Conservation (phyloP, 495 filamentous ascomycete genomes). For the Aspergillus nidulans region DNA sequence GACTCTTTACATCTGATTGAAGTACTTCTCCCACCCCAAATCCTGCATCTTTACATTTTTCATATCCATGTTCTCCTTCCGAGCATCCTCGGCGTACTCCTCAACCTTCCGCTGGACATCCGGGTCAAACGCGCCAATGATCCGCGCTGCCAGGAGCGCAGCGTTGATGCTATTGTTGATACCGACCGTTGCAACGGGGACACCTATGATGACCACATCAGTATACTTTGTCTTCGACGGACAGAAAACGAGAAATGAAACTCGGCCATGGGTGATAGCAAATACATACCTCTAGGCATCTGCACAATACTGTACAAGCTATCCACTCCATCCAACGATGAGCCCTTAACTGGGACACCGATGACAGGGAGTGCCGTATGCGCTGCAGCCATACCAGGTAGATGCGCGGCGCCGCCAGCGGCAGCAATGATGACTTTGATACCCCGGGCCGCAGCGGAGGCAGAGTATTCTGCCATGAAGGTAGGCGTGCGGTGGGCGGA, state of each 20-base stretch:
- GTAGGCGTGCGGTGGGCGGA: constrained; percentile 90
- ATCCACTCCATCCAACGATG: constrained; percentile 81
- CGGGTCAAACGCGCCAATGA: constrained; percentile 66
- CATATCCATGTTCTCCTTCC: constrained; percentile 58
- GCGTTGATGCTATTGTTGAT: constrained; percentile 95
- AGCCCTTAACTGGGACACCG: constrained; percentile 86
- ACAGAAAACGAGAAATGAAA: not conserved
- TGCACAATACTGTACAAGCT: constrained; percentile 86
- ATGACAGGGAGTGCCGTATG: constrained; percentile 88
- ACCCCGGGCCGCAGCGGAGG: constrained; percentile 59
- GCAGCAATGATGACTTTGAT: constrained; percentile 93
- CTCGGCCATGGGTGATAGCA: too few species aligned
- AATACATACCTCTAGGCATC: constrained; percentile 73
- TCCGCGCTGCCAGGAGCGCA: constrained; percentile 80
- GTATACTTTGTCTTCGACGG: not conserved
- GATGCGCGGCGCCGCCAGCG: constrained; percentile 85
- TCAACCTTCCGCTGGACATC: constrained; percentile 56
- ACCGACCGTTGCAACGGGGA: constrained; percentile 83
- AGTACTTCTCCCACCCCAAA: constrained; percentile 68
- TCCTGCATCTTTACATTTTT: constrained; percentile 47
- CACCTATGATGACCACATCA: constrained; percentile 40
- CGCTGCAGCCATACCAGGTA: constrained; percentile 88
- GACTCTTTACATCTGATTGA: constrained; percentile 47
- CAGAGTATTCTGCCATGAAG: constrained; percentile 74
- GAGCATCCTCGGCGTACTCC: constrained; percentile 64